A percentile compares a stretch with the other conserved stretches of the same genome.
Conservation (phyloP, 352 stramenopile genomes). For the Phytophthora pini region DNA sequence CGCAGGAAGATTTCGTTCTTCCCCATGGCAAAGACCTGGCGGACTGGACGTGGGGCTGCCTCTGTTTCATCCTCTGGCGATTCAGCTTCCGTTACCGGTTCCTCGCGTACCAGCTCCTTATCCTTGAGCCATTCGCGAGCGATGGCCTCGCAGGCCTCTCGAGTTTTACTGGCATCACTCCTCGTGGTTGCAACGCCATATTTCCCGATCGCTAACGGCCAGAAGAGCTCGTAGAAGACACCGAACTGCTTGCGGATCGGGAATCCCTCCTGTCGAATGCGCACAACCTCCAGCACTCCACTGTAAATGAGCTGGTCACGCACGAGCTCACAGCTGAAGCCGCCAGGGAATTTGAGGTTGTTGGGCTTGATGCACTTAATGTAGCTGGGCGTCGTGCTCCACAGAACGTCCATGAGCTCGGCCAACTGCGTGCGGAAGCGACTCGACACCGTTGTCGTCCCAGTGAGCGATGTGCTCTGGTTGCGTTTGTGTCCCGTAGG, state of each 20-base stretch:
- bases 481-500: conserved; percentile 38
- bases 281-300: conserved; percentile 93
- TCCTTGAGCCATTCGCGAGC: conserved; percentile 53
- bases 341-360: conserved; percentile 90
- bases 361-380: conserved; percentile 97
- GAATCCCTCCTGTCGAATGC: conserved; percentile 92
- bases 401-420: conserved; percentile 86
- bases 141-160: conserved; percentile 57
- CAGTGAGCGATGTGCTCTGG: conserved; percentile 62
- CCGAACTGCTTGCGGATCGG: conserved; percentile 85
- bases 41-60: conserved; percentile 4
- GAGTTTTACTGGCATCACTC: conserved; percentile 29
- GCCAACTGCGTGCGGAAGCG: conserved; percentile 80
- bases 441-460: conserved; percentile 72
- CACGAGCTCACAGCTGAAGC: conserved; percentile 89
- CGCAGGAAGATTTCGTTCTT: conserved; percentile 78
- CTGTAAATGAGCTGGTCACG: conserved; percentile 93
- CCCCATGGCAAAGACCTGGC: conserved; percentile 69
- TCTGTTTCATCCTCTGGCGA: conserved; percentile 31
- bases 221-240: conserved; percentile 80
- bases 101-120: conserved; percentile 32
- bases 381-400: conserved; percentile 92
- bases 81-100: conserved; percentile 14
- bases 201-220: conserved; percentile 49
- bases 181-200: conserved; percentile 30